Conservation (phyloP, 2,329 filamentous ascomycete species). For the Colletotrichum eremochloae region DNA sequence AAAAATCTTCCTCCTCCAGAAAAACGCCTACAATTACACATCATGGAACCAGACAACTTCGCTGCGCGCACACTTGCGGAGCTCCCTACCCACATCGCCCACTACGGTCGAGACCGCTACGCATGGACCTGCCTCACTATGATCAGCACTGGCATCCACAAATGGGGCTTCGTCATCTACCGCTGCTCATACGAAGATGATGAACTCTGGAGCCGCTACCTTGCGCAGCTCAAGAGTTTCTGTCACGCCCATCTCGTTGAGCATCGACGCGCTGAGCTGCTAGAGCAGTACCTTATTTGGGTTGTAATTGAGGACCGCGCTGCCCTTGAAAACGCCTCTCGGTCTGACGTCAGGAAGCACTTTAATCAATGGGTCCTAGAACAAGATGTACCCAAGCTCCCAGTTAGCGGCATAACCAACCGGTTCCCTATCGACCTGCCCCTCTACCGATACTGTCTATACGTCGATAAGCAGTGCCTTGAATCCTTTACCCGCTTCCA, state of each 20-base stretch:
- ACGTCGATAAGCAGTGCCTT: conserved; percentile 18
- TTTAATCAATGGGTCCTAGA: not conserved
- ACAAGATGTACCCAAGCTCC: not conserved
- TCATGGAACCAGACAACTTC: not conserved
- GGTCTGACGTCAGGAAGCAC: not conserved
- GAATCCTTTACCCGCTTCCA: conserved; percentile 19
- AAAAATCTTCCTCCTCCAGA: not conserved
- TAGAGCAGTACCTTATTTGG: conserved; percentile 26
- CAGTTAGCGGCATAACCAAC: not conserved
- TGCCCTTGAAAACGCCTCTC: not conserved
- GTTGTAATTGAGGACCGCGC: not conserved
- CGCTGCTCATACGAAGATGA: conserved; percentile 42
- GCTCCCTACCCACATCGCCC: not conserved
- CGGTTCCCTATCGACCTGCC: not conserved
- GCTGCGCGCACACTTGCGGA: conserved; percentile 14
- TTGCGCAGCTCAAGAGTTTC: not conserved
- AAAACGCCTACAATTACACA: not conserved
- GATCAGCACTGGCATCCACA: conserved; percentile 24
- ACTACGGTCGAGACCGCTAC: not conserved
- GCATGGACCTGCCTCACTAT: not conserved
- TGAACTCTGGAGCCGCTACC: conserved; percentile 35
- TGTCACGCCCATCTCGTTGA: not conserved
- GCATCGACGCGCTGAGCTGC: not conserved
- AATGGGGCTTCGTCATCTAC: conserved; percentile 44
- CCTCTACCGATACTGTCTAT: conserved; percentile 22